Evolutionary conservation across 345 rosid genomes (phyloP), one percentile per base, ranked within the genome.

Genomic region (Acer negundo): DNA sequence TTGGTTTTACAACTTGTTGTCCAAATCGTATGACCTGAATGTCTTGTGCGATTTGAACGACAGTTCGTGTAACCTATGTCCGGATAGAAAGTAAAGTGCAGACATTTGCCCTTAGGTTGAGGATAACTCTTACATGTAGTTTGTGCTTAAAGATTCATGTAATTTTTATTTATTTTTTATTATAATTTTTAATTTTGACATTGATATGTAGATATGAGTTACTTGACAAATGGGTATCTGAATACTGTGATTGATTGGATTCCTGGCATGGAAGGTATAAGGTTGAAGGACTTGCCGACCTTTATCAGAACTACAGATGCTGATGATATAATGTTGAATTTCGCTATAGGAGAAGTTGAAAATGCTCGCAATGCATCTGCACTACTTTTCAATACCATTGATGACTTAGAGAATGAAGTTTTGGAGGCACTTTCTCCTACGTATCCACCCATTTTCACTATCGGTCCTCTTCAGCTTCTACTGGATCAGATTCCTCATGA

Each of bases 231-330:
- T 2, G 62, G 12, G n/a, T 58, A 19, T 58, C 23, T 58, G 26
- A 58, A 58, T 9, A 58, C 24, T 20, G 26, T 19, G 8, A 58
- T 58, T 58, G 62, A 58, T 58, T 58, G 62, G 26, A 58, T 58
- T 6, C 62, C n/a, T 0, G 12, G 72, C 20, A 80, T 80, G 78
- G 55, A 75, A 53, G 51, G 53, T 10, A 80, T 79, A 15, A 22
- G 72, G 8, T 16, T 79, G 15, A 74, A 46, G 62, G 78, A 79
- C 75, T 73, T 79, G 23, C 82, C 82, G 59, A 11, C 46, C 35
- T 79, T 74, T 51, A 13, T 68, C 10, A 80, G 75, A 69, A 74
- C 82, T 7, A 80, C 79, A 7, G 71, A 75, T n/a, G 2, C 38
- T 24, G 61, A 79, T 31, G 78, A 44, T 13, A 16, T 74, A 15